phyloP scores from a whole-genome alignment of 2,329 filamentous ascomycete species.

The Aspergillus versicolor region DNA sequence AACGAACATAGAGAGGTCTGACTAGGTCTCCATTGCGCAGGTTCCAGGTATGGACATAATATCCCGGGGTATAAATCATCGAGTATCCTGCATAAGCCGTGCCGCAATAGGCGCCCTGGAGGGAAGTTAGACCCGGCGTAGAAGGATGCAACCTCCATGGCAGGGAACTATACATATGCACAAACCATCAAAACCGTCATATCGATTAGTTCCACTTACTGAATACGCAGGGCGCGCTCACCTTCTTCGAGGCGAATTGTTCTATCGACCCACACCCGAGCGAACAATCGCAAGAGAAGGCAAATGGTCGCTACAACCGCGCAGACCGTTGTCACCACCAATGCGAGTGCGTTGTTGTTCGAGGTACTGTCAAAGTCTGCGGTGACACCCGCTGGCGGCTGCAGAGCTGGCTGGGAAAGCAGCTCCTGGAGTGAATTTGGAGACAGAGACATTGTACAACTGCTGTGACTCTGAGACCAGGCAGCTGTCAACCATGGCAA shows the following conservation, averaged over 20 bases:
- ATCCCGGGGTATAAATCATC: slow-evolving; percentile 19
- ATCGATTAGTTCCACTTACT: background rate
- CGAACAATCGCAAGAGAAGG: slow-evolving; percentile 17
- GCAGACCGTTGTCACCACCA: slow-evolving; percentile 21
- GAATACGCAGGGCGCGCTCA: background rate
- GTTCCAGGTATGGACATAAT: slow-evolving; percentile 23
- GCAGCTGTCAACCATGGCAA: too few relatives aligned
- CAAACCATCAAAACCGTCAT: slow-evolving; percentile 7
- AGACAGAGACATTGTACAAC: too few relatives aligned
- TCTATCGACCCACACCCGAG: slow-evolving; percentile 17
- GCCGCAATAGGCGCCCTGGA: slow-evolving; percentile 25
- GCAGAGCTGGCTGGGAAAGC: slow-evolving; percentile 16
- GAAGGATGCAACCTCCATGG: too few relatives aligned
- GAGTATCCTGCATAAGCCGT: slow-evolving; percentile 18
- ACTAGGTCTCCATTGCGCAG: slow-evolving; percentile 15
- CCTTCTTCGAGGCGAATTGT: slow-evolving; percentile 22
- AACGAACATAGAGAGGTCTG: slow-evolving; percentile 16
- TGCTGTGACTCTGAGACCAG: too few relatives aligned
- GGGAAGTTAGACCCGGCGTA: too few relatives aligned
- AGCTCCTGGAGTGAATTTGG: too few relatives aligned
- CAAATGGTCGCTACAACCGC: slow-evolving; percentile 19
- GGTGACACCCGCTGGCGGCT: slow-evolving; percentile 18
- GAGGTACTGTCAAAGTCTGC: slow-evolving; percentile 23
- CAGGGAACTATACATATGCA: too few relatives aligned
- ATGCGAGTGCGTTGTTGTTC: slow-evolving; percentile 21